A percentile compares a stretch with the other conserved stretches of the same genome.
phyloP scores from a whole-genome alignment of 2,329 filamentous ascomycete species.

The Aciculosporium take region DNA sequence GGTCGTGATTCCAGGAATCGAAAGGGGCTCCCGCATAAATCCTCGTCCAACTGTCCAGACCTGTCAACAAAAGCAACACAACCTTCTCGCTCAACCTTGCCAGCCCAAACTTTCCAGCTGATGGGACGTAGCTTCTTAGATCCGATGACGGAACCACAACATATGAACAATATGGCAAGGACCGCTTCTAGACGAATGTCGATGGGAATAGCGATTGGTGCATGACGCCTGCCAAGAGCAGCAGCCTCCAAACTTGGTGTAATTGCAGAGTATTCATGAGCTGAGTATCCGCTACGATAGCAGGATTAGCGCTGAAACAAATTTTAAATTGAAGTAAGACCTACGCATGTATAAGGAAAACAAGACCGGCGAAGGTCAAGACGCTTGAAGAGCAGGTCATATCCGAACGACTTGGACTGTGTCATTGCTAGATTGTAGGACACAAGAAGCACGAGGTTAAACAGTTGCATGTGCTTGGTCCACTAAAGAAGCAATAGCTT shows the following conservation, averaged over 20 bases:
- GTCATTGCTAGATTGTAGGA: neutral
- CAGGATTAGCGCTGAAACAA: constrained; percentile 7
- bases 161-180: constrained; percentile 64
- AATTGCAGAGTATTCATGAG: constrained; percentile 76
- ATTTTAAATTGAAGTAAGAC: constrained; percentile 16
- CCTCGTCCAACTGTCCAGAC: constrained; percentile 53
- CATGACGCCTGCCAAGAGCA: constrained; percentile 25
- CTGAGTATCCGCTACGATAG: constrained; percentile 71
- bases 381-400: constrained; percentile 3
- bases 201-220: constrained; percentile 47
- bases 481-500: too few species aligned
- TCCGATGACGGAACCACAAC: constrained; percentile 64
- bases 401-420: neutral
- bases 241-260: constrained; percentile 39
- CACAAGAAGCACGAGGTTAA: too few species aligned
- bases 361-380: constrained; percentile 36
- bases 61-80: constrained; percentile 40
- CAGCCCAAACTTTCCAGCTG: constrained; percentile 67
- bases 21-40: constrained; percentile 67
- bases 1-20: constrained; percentile 61
- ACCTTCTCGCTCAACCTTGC: constrained; percentile 69
- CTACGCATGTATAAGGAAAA: constrained; percentile 80
- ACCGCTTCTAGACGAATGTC: constrained; percentile 86
- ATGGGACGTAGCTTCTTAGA: constrained; percentile 73
- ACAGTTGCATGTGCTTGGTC: too few species aligned